These are phyloP conservation scores for Colletotrichum musicola DNA, from an alignment of 2,329 filamentous ascomycete genomes.

Conservation along the genomic window DNA sequence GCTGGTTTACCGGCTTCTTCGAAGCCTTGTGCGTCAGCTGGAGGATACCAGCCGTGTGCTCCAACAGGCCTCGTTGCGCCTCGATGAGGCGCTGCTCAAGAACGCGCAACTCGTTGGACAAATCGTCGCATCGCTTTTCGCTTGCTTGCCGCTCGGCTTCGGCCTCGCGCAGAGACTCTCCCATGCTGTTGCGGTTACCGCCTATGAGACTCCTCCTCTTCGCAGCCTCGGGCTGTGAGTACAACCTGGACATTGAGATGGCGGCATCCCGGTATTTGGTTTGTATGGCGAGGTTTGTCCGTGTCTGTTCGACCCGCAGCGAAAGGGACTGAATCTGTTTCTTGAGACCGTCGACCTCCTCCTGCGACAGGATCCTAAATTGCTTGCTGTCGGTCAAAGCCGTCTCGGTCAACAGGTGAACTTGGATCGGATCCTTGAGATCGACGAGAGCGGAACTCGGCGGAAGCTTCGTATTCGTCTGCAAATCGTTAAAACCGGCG, in stretches of 20 bases:
- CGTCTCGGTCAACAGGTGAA: slow-evolving; percentile 94
- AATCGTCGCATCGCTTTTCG: slow-evolving; percentile 85
- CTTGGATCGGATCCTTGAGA: slow-evolving; percentile 79
- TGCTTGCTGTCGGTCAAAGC: slow-evolving; percentile 88
- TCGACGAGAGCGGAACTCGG: slow-evolving; percentile 71
- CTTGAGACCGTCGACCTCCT: slow-evolving; percentile 92
- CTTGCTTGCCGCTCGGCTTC: slow-evolving; percentile 81
- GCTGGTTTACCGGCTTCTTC: slow-evolving; percentile 62
- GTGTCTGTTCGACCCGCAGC: slow-evolving; percentile 83
- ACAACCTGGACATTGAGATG: slow-evolving; percentile 84
- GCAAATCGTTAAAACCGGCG: slow-evolving; percentile 38
- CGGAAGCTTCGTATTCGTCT: slow-evolving; percentile 65
- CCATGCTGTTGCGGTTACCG: slow-evolving; percentile 60
- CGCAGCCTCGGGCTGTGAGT: slow-evolving; percentile 68
- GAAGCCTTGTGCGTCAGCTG: slow-evolving; percentile 88
- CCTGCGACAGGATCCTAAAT: slow-evolving; percentile 88
- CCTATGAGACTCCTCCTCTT: slow-evolving; percentile 63
- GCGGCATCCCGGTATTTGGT: slow-evolving; percentile 96
- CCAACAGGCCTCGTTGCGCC: slow-evolving; percentile 80
- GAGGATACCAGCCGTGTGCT: slow-evolving; percentile 93
- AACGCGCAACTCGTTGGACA: slow-evolving; percentile 83
- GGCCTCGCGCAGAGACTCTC: slow-evolving; percentile 68
- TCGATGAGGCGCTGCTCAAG: slow-evolving; percentile 83
- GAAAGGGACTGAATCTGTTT: slow-evolving; percentile 82
- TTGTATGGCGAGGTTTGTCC: slow-evolving; percentile 87